These are phyloP conservation scores for Auricularia sp. DNA, from an alignment of 768 basidiomycete species.

Conservation along the genomic window DNA sequence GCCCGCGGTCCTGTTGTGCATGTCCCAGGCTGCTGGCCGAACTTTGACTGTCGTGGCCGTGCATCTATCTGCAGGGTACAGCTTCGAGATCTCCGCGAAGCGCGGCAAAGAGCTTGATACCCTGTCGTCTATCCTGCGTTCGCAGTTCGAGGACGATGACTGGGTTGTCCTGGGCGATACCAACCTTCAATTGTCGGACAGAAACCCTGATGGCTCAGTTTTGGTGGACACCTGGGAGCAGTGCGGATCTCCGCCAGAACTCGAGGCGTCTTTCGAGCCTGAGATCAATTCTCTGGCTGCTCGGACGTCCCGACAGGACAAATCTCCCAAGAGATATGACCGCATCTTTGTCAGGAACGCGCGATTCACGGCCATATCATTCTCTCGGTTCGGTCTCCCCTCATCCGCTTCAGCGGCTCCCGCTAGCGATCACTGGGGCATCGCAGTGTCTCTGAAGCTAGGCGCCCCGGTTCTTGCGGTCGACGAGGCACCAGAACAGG, in stretches of 20 bases:
- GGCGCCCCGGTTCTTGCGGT: too few species aligned
- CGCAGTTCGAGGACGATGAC: constrained; percentile 7
- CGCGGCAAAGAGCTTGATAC: constrained; percentile 12
- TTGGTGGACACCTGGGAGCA: constrained; percentile 3
- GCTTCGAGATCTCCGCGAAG: constrained; percentile 4
- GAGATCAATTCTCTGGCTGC: constrained; percentile 11
- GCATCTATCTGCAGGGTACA: constrained; percentile 15
- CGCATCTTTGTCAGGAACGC: constrained; percentile 11
- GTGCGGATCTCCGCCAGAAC: constrained; percentile 5
- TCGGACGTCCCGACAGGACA: constrained; percentile 10
- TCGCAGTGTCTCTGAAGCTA: constrained; percentile 1
- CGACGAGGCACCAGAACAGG: background rate
- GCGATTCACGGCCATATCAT: background rate
- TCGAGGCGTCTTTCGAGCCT: constrained; percentile 14
- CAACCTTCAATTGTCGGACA: constrained; percentile 10
- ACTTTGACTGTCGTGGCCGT: constrained; percentile 12
- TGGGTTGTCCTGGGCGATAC: constrained; percentile 15
- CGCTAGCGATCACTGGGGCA: constrained; percentile 12
- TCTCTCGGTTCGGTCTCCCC: constrained; percentile 5
- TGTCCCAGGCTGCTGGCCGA: background rate
- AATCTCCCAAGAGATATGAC: constrained; percentile 14
- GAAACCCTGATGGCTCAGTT: constrained; percentile 3
- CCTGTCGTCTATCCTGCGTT: constrained; percentile 8
- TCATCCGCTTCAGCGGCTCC: background rate
- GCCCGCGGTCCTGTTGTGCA: constrained; percentile 9